A percentile compares a stretch with the other conserved stretches of the same genome.
These are phyloP conservation scores for Pyricularia sp. DNA, from an alignment of 2,329 filamentous ascomycete species.

Conservation along the genomic window DNA sequence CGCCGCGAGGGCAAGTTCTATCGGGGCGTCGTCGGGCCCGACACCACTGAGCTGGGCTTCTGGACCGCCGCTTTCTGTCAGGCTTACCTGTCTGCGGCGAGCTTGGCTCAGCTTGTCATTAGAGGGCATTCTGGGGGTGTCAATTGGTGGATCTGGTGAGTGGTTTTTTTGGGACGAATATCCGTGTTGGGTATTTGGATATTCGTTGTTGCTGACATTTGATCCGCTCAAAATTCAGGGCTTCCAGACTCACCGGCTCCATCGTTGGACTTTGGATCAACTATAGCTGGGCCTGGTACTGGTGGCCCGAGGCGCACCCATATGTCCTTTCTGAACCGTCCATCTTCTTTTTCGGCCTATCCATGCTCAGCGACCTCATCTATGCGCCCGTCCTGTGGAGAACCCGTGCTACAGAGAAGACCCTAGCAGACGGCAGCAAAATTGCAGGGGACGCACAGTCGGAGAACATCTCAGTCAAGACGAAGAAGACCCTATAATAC, in stretches of 20 bases:
- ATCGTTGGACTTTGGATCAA: slow-evolving; percentile 28
- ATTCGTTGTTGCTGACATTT: too few relatives aligned
- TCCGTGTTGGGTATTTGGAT: too few relatives aligned
- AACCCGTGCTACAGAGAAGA: neutral
- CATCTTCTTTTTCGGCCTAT: slow-evolving; percentile 29
- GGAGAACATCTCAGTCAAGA: neutral
- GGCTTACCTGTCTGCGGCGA: slow-evolving; percentile 8
- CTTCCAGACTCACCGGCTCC: slow-evolving; percentile 31
- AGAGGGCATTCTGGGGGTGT: slow-evolving; percentile 40
- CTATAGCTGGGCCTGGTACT: slow-evolving; percentile 33
- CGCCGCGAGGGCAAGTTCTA: slow-evolving; percentile 34
- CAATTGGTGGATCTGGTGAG: slow-evolving; percentile 39
- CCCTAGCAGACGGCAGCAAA: neutral
- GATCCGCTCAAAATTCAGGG: slow-evolving; percentile 20
- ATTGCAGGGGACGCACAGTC: neutral
- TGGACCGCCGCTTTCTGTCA: slow-evolving; percentile 27
- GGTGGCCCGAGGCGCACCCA: slow-evolving; percentile 40
- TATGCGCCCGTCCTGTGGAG: slow-evolving; percentile 19
- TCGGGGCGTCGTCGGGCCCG: slow-evolving; percentile 27
- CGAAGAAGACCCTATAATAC: neutral
- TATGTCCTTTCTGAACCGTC: slow-evolving; percentile 33
- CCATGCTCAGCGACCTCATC: slow-evolving; percentile 30
- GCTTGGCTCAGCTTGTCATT: slow-evolving; percentile 31
- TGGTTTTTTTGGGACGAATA: too few relatives aligned
- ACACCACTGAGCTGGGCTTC: slow-evolving; percentile 39